Evolutionary conservation across 371 early-diverging fungal species (phyloP).

Genomic region (Catenaria anguillulae): DNA sequence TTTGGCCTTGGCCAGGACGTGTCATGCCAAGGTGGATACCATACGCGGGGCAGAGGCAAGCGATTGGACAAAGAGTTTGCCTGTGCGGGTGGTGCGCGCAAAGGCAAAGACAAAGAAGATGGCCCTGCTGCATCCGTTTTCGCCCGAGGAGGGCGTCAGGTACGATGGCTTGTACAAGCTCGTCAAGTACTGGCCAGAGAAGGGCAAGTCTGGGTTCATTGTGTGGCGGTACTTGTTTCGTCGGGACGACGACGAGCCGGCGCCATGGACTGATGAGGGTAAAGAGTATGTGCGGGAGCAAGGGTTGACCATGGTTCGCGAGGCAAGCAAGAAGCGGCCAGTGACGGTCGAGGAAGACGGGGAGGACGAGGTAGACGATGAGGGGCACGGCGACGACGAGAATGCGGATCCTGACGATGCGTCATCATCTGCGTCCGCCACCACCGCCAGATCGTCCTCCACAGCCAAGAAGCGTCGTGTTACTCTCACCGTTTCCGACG

Average conservation of each 20-base stretch:
- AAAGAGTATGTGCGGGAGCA: slow-evolving; percentile 17
- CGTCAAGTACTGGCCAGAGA: slow-evolving; percentile 42
- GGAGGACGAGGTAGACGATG: too few species aligned
- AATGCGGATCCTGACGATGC: too few species aligned
- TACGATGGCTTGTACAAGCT: slow-evolving; percentile 54
- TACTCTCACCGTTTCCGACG: too few species aligned
- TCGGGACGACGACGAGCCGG: slow-evolving; percentile 43
- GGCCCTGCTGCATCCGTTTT: slow-evolving; percentile 16
- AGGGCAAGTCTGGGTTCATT: slow-evolving; percentile 19
- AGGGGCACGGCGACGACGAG: too few species aligned
- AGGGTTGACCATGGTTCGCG: slow-evolving; percentile 23
- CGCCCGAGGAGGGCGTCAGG: slow-evolving; percentile 26
- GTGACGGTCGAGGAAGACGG: too few species aligned
- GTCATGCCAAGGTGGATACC: slow-evolving; percentile 28
- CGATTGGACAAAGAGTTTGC: slow-evolving; percentile 38
- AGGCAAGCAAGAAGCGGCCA: too few species aligned
- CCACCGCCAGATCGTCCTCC: too few species aligned
- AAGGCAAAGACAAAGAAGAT: not conserved
- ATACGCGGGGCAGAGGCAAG: slow-evolving; percentile 25
- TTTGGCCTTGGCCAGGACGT: slow-evolving; percentile 29
- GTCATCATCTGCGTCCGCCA: too few species aligned
- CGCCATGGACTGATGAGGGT: slow-evolving; percentile 43
- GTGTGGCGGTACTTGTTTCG: slow-evolving; percentile 36
- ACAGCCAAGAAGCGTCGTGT: too few species aligned
- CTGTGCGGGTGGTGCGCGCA: slow-evolving; percentile 38